Percentiles rank a stretch among this genome's conserved stretches.
Conservation (phyloP, 169 alveolate genomes). For the Cryptosporidium ryanae region DNA sequence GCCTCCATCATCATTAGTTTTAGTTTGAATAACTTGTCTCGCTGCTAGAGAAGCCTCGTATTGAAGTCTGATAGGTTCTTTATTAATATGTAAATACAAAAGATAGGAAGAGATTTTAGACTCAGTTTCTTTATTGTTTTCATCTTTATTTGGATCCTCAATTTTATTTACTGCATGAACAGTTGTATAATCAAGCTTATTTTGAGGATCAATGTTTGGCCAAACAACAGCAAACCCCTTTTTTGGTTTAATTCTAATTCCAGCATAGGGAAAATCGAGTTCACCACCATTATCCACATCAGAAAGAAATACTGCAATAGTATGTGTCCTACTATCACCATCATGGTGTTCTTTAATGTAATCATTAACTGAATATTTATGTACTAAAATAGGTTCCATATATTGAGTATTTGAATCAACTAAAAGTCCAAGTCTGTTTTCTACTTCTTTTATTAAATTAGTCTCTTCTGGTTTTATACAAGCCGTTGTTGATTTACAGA, state of each 20-base stretch:
- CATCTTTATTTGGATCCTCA: not conserved
- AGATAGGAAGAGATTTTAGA: slow-evolving; percentile 4
- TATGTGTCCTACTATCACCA: slow-evolving; percentile 52
- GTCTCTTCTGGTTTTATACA: slow-evolving; percentile 71
- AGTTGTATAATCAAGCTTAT: slow-evolving; percentile 54
- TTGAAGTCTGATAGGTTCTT: slow-evolving; percentile 45
- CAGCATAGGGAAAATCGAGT: slow-evolving; percentile 68
- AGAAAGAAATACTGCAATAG: slow-evolving; percentile 45
- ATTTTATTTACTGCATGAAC: slow-evolving; percentile 66
- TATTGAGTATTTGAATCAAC: slow-evolving; percentile 24
- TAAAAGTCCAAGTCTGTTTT: slow-evolving; percentile 57
- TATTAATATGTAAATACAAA: slow-evolving; percentile 54
- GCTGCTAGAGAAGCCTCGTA: slow-evolving; percentile 57
- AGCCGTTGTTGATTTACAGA: slow-evolving; percentile 54
- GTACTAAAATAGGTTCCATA: slow-evolving; percentile 66
- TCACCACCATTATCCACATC: slow-evolving; percentile 67
- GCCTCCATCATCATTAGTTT: not conserved
- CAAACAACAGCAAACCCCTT: slow-evolving; percentile 71
- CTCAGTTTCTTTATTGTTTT: not conserved
- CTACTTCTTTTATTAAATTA: slow-evolving; percentile 34
- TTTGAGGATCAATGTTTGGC: slow-evolving; percentile 55
- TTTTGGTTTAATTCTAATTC: slow-evolving; percentile 64
- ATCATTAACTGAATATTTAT: slow-evolving; percentile 20
- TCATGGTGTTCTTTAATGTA: slow-evolving; percentile 71
- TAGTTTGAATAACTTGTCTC: slow-evolving; percentile 16